Conservation (phyloP, 345 rosid genomes). For the Pelargonium nanum region DNA sequence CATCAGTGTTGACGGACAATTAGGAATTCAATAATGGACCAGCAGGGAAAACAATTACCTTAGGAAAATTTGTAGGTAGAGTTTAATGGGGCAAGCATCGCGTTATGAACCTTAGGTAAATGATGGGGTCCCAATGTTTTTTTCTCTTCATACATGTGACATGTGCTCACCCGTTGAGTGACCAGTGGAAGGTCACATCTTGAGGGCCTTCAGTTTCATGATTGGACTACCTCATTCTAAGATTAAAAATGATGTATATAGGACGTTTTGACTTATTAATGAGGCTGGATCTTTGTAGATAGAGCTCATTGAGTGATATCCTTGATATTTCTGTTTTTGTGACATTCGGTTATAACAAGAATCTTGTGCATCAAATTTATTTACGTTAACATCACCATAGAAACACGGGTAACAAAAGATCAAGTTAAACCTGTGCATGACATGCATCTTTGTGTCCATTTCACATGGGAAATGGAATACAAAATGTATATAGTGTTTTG, state of each 20-base stretch:
- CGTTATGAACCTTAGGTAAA: background rate
- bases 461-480: background rate
- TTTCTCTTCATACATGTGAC: slow-evolving; percentile 4
- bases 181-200: slow-evolving; percentile 6
- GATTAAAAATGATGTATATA: background rate
- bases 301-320: background rate
- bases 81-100: no score
- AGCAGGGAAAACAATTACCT: background rate
- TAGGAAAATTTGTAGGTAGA: background rate
- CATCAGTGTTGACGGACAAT: background rate
- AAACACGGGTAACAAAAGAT: background rate
- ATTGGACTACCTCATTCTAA: background rate
- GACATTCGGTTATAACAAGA: background rate
- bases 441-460: no score
- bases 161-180: slow-evolving; percentile 5
- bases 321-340: background rate
- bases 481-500: background rate
- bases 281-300: background rate
- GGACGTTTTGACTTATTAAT: background rate
- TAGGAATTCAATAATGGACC: background rate
- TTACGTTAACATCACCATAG: background rate
- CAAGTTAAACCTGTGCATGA: background rate
- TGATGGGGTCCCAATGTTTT: slow-evolving; percentile 3
- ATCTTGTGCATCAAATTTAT: background rate
- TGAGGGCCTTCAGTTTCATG: slow-evolving; percentile 6